Conservation (phyloP, 1,284 basidiomycete species). For the Fistulina hepatica region DNA sequence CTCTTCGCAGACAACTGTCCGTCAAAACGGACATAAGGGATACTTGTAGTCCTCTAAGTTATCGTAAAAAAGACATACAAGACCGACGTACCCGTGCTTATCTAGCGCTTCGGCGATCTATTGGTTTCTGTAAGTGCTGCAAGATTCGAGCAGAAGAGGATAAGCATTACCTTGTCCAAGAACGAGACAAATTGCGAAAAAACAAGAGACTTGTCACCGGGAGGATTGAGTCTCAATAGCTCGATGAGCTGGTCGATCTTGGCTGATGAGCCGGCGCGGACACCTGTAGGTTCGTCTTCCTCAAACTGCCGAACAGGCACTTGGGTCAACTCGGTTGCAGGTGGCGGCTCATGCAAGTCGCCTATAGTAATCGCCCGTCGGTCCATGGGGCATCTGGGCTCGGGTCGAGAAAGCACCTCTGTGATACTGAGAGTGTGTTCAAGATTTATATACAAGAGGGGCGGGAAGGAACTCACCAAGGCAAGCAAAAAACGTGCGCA, state of each 20-base stretch:
- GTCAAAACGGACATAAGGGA: conserved; percentile 71
- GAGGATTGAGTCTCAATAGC: conserved; percentile 57
- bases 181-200: conserved; percentile 84
- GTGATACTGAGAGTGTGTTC: conserved; percentile 37
- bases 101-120: conserved; percentile 65
- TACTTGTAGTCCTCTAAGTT: conserved; percentile 31
- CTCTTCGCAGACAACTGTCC: conserved; percentile 66
- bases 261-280: conserved; percentile 53
- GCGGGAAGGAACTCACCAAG: conserved; percentile 38
- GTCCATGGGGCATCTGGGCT: conserved; percentile 78
- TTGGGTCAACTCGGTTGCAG: conserved; percentile 58
- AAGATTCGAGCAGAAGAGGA: neutral
- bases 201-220: conserved; percentile 67
- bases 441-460: neutral
- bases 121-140: conserved; percentile 7
- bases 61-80: conserved; percentile 2
- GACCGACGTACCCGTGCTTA: conserved; percentile 44
- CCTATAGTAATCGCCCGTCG: conserved; percentile 50
- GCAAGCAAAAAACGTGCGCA: conserved; percentile 65
- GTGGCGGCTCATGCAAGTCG: conserved; percentile 60
- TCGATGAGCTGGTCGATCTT: conserved; percentile 76
- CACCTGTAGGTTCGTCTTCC: conserved; percentile 32
- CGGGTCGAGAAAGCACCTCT: conserved; percentile 53
- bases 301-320: conserved; percentile 31
- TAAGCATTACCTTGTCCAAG: conserved; percentile 54